Conservation (phyloP, 2,329 filamentous ascomycete genomes). For the Beauveria pseudobassiana region DNA sequence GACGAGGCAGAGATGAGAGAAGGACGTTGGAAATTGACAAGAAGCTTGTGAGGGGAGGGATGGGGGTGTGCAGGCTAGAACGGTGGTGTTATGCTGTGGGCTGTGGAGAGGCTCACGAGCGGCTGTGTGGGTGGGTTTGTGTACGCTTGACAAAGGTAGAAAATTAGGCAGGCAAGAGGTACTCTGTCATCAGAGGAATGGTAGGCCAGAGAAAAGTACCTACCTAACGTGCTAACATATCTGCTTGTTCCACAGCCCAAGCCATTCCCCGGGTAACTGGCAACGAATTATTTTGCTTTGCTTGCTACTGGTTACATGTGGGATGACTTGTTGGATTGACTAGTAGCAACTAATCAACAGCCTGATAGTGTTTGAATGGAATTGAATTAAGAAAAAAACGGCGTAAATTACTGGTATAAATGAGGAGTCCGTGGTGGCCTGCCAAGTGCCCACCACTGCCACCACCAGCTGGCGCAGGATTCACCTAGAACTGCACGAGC, state of each 20-base stretch:
- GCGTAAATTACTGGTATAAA: background rate
- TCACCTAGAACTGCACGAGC: background rate
- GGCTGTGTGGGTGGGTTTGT: background rate
- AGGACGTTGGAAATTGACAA: background rate
- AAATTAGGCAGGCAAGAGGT: too few relatives aligned
- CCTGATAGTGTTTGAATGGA: too few relatives aligned
- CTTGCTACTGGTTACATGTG: too few relatives aligned
- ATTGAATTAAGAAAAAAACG: too few relatives aligned
- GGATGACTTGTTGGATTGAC: too few relatives aligned
- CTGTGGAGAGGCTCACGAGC: background rate
- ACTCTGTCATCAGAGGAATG: background rate
- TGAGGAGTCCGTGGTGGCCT: background rate
- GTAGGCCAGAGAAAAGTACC: background rate
- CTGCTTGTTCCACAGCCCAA: too few relatives aligned
- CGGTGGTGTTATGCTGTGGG: background rate
- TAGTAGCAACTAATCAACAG: too few relatives aligned
- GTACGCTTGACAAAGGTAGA: background rate
- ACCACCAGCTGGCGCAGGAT: background rate
- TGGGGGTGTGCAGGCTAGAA: background rate
- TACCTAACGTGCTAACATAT: background rate
- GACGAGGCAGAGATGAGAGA: too few relatives aligned
- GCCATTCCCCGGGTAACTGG: too few relatives aligned
- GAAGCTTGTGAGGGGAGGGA: background rate
- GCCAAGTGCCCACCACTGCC: background rate
- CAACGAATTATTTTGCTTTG: too few relatives aligned